Base-by-base conservation (phyloP, 23 red algal genomes). In the Chondrus crispus region DNA sequence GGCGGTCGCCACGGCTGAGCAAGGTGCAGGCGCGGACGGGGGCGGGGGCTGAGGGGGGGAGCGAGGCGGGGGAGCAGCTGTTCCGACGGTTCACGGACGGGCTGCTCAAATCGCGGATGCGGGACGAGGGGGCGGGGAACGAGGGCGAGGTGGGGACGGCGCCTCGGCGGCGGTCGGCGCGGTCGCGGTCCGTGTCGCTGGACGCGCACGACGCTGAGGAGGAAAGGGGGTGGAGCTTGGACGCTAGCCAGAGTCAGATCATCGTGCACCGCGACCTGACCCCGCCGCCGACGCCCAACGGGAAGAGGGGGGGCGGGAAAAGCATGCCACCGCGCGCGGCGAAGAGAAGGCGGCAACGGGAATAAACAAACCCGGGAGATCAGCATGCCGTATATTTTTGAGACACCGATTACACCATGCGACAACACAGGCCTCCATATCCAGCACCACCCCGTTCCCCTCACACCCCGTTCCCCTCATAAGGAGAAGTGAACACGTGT, bases 261-360 rank as follows among this genome's bases (percentile, higher is more conserved):
- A 91, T 91, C 72, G 88, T 91, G n/a, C 88, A 91, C 62, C 7
- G 88, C 47, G 88, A 91, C 48, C 60, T 91, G 19, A 91, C 88
- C 18, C 88, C 88, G 22, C 88, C 88, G 8, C 88, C 88, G 11
- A 43, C 88, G 14, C 74, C 72, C 9, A 74, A 73, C 13, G 13
- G 18, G 14, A 73, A 73, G 68, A n/a, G n/a, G 24, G 37, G 71
- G 13, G n/a, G 71, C 9, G 37, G 35, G 29, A 20, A 26, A 37
- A 83, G 46, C 14, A 14, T 83, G 46, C 52, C 52, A 47, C 28
- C 46, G 10, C 50, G 78, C 10, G 78, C 78, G 29, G 46, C 78
- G 8, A 83, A 83, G 78, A 42, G 71, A 38, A 77, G 38, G 44
- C 71, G 71, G 16, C 52, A 16, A 14, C 22, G 16, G 22, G 52